phyloP scores from a whole-genome alignment of 1,284 basidiomycete species.

The Fereydounia khargensis region DNA sequence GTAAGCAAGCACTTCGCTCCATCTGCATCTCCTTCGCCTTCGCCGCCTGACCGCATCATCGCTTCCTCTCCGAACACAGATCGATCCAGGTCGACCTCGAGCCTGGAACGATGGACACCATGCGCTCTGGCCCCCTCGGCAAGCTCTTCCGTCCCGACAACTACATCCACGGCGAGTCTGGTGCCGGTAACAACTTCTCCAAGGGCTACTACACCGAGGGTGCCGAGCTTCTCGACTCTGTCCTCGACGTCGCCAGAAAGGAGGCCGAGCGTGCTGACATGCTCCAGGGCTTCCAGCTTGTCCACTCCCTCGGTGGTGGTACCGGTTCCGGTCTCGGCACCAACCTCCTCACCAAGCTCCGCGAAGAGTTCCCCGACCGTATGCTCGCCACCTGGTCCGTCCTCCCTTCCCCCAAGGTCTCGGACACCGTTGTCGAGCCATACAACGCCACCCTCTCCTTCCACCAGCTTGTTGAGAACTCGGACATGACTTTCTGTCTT shows the following conservation, averaged over 20 bases:
- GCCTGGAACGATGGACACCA: slow-evolving; percentile 77
- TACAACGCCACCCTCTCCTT: slow-evolving; percentile 88
- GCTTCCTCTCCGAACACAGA: too few relatives aligned
- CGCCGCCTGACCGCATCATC: too few relatives aligned
- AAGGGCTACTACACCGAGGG: slow-evolving; percentile 63
- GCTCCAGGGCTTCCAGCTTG: slow-evolving; percentile 88
- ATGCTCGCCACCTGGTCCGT: slow-evolving; percentile 93
- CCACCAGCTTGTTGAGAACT: slow-evolving; percentile 84
- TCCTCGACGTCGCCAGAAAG: slow-evolving; percentile 64
- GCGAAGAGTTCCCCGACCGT: slow-evolving; percentile 63
- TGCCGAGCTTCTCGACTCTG: slow-evolving; percentile 84
- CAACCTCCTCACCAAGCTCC: slow-evolving; percentile 56
- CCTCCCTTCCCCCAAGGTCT: slow-evolving; percentile 87
- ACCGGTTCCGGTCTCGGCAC: slow-evolving; percentile 55
- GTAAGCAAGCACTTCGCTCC: too few relatives aligned
- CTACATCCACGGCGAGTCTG: slow-evolving; percentile 64
- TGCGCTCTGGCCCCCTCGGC: slow-evolving; percentile 69
- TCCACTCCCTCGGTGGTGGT: slow-evolving; percentile 91
- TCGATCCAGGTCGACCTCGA: slow-evolving; percentile 87
- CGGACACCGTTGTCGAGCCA: slow-evolving; percentile 92
- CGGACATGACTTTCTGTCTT: slow-evolving; percentile 83
- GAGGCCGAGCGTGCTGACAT: slow-evolving; percentile 73
- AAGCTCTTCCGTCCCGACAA: slow-evolving; percentile 83
- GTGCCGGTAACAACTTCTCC: slow-evolving; percentile 89
- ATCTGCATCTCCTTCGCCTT: too few relatives aligned